phyloP scores from a whole-genome alignment of 2,329 filamentous ascomycete genomes.

The Triangularia setosa region DNA sequence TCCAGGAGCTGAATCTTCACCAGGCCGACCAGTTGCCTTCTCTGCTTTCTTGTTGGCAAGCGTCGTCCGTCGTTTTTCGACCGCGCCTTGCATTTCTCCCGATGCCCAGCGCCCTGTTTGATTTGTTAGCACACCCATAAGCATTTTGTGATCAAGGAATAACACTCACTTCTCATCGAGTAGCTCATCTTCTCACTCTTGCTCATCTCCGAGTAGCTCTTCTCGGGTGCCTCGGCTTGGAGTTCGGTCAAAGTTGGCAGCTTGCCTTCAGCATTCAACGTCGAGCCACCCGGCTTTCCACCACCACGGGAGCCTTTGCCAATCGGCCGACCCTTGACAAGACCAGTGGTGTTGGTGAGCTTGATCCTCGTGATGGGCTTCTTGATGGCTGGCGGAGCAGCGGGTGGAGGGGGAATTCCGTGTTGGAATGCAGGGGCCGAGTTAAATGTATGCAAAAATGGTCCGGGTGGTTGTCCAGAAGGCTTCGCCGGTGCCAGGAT shows the following conservation, averaged over 20 bases:
- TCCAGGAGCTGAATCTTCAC: neutral
- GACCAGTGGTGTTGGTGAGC: conserved; percentile 23
- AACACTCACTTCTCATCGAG: conserved; percentile 58
- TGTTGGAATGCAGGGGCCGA: conserved; percentile 21
- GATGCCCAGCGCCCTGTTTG: conserved; percentile 27
- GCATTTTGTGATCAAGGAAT: neutral
- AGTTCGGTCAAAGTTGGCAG: conserved; percentile 3
- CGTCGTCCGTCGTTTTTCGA: conserved; percentile 27
- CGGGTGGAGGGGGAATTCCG: conserved; percentile 18
- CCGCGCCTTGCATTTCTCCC: conserved; percentile 28
- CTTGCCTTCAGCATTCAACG: conserved; percentile 3
- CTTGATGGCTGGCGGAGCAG: conserved; percentile 22
- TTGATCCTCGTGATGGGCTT: conserved; percentile 28
- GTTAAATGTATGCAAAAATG: conserved; percentile 27
- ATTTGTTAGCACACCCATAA: conserved; percentile 9
- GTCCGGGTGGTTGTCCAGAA: conserved; percentile 4
- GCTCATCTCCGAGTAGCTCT: conserved; percentile 54
- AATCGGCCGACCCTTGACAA: neutral
- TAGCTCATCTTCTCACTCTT: conserved; percentile 53
- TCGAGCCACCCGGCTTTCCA: conserved; percentile 18
- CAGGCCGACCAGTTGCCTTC: conserved; percentile 10
- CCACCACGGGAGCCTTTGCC: conserved; percentile 14
- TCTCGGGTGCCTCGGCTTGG: conserved; percentile 35
- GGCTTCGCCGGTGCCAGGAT: conserved; percentile 5
- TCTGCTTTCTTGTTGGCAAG: conserved; percentile 28